Evolutionary conservation across 768 basidiomycete species (phyloP).

Genomic region (Russula vinacea): DNA sequence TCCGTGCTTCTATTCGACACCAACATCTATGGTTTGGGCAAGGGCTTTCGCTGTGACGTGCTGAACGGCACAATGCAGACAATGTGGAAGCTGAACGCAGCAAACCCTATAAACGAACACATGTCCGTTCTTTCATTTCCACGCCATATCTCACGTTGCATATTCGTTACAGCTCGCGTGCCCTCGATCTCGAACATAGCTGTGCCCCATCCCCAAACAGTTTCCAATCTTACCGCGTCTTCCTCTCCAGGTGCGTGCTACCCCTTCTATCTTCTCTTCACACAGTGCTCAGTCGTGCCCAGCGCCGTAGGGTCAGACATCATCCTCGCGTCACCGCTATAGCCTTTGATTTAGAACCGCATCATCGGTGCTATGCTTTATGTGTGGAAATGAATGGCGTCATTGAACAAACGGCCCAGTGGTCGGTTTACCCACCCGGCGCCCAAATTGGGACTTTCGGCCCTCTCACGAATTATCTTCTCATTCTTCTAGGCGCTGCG

Average conservation of each 20-base stretch:
- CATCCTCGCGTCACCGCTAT: conserved; percentile 57
- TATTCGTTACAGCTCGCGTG: conserved; percentile 65
- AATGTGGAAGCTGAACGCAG: conserved; percentile 60
- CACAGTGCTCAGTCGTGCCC: background rate
- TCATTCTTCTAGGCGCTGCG: no score
- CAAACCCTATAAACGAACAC: conserved; percentile 65
- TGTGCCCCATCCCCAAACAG: conserved; percentile 48
- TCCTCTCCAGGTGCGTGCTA: conserved; percentile 64
- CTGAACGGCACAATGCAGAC: conserved; percentile 60
- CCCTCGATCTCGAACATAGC: conserved; percentile 72
- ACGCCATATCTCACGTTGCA: conserved; percentile 1
- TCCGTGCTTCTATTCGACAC: conserved; percentile 62
- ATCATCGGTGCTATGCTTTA: conserved; percentile 72
- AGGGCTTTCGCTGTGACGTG: conserved; percentile 65
- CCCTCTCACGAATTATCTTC: no score
- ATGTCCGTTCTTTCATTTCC: conserved; percentile 42
- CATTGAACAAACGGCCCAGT: conserved; percentile 62
- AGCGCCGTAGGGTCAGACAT: conserved; percentile 71
- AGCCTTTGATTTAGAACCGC: conserved; percentile 68
- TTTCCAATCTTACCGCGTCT: conserved; percentile 71
- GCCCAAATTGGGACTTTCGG: conserved; percentile 72
- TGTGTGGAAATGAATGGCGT: conserved; percentile 58
- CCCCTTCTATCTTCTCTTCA: background rate
- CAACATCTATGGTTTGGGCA: conserved; percentile 78
- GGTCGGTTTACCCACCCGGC: conserved; percentile 68